phyloP scores from a whole-genome alignment of 768 basidiomycete genomes.

The Termitomyces sp. region DNA sequence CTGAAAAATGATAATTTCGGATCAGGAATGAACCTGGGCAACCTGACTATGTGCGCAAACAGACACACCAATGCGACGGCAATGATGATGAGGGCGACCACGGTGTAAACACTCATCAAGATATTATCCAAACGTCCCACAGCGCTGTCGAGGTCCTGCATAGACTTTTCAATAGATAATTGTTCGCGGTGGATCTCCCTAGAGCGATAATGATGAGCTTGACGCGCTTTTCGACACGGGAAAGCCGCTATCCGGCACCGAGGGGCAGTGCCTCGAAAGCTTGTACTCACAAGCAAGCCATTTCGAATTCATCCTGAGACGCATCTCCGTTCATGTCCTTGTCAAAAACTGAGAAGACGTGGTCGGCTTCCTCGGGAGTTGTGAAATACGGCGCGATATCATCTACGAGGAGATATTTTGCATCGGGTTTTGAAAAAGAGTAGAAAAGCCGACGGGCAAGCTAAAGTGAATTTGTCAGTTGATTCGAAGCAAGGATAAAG shows the following conservation, averaged over 20 bases:
- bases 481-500: conserved; percentile 1
- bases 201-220: conserved; percentile 6
- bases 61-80: conserved; percentile 68
- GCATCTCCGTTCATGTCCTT: conserved; percentile 69
- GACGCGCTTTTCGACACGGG: background rate
- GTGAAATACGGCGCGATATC: conserved; percentile 75
- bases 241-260: conserved; percentile 1
- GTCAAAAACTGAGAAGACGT: conserved; percentile 66
- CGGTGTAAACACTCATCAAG: conserved; percentile 71
- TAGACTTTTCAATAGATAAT: conserved; percentile 74
- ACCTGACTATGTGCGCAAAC: background rate
- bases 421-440: conserved; percentile 64
- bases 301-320: conserved; percentile 68
- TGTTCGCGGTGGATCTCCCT: conserved; percentile 85
- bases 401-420: conserved; percentile 51
- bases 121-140: conserved; percentile 85
- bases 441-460: conserved; percentile 84
- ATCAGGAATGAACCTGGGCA: background rate
- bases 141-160: conserved; percentile 88
- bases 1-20: conserved; percentile 24
- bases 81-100: conserved; percentile 71
- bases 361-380: conserved; percentile 57
- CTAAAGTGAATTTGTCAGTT: conserved; percentile 25
- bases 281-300: conserved; percentile 54
- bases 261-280: background rate